Conservation (phyloP, 2,329 filamentous ascomycete species). For the Aspergillus bombycis region DNA sequence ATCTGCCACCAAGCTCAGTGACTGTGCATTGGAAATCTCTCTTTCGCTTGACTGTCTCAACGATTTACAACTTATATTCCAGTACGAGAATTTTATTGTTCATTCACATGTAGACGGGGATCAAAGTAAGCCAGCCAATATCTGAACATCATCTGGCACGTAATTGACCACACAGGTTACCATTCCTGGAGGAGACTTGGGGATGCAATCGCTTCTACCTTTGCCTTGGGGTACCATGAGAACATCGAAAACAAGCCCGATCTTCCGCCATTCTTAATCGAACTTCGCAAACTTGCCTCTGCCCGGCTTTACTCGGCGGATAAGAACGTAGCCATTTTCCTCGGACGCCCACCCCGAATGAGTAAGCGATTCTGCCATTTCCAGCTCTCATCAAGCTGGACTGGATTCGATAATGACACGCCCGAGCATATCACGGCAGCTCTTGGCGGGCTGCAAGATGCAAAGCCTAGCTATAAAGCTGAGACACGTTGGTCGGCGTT, state of each 20-base stretch:
- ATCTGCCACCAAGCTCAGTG: conserved; percentile 32
- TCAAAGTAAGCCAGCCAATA: conserved; percentile 41
- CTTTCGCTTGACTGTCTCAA: conserved; percentile 42
- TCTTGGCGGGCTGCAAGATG: conserved; percentile 18
- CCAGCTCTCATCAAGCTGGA: conserved; percentile 18
- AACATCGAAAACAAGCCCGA: conserved; percentile 33
- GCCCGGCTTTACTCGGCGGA: conserved; percentile 50
- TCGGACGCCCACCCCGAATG: conserved; percentile 52
- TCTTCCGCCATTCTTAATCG: conserved; percentile 40
- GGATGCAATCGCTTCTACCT: conserved; percentile 51
- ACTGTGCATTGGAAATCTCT: conserved; percentile 42
- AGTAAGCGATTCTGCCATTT: conserved; percentile 45
- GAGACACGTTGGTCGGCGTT: conserved; percentile 33
- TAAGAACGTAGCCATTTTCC: conserved; percentile 52
- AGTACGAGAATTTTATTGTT: conserved; percentile 53
- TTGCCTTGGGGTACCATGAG: conserved; percentile 52
- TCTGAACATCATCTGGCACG: neutral
- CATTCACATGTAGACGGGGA: conserved; percentile 50
- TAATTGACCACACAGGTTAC: conserved; percentile 37
- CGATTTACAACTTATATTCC: conserved; percentile 49
- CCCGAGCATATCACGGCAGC: neutral
- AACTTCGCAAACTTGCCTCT: conserved; percentile 45
- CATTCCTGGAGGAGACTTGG: conserved; percentile 51
- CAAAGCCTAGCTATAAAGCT: conserved; percentile 26
- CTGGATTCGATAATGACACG: neutral